Conservation (phyloP, 208 protist genomes). For the Trichomonas tenax region DNA sequence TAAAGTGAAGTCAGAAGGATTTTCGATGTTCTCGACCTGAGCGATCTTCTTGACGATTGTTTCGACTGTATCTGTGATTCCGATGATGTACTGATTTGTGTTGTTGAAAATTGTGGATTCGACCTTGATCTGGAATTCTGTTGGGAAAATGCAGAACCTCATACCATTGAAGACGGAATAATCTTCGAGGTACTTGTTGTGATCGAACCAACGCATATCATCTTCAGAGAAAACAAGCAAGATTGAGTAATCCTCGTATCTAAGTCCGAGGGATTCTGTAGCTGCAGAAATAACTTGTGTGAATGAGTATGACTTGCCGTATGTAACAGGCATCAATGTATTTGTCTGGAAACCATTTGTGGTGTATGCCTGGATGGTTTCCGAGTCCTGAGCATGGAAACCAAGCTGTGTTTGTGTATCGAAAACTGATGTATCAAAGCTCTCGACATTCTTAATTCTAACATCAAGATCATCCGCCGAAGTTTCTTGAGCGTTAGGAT, state of each 20-base stretch:
- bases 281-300: neutral
- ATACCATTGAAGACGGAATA: neutral
- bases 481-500: neutral
- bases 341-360: neutral
- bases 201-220: neutral
- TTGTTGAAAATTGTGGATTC: neutral
- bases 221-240: neutral
- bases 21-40: neutral
- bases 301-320: neutral
- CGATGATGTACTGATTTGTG: neutral
- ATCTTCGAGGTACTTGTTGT: neutral
- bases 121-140: neutral
- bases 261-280: neutral
- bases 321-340: neutral
- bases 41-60: neutral
- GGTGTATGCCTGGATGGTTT: neutral
- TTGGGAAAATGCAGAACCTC: neutral
- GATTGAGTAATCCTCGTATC: neutral
- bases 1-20: neutral
- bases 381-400: neutral
- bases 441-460: neutral
- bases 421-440: neutral
- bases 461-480: neutral
- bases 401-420: neutral
- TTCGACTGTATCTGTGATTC: neutral